Evolutionary conservation across 306 rosid genomes (phyloP).

Genomic region (Acacia acuminata): DNA sequence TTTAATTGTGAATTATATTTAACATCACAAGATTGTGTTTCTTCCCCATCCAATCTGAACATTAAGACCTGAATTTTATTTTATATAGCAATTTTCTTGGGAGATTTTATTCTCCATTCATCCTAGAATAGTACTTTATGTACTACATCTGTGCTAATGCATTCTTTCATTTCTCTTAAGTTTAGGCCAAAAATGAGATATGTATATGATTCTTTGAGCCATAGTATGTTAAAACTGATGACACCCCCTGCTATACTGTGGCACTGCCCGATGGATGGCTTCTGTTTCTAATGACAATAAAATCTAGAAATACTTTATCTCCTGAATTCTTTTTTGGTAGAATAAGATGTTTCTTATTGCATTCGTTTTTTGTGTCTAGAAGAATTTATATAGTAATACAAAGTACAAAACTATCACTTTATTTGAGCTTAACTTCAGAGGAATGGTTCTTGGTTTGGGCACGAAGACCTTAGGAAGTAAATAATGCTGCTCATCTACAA

Average conservation of each 20-base stretch:
- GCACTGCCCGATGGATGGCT: background rate
- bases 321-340: background rate
- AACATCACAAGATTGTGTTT: background rate
- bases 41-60: background rate
- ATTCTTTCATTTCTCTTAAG: background rate
- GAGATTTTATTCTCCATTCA: background rate
- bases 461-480: background rate
- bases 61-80: background rate
- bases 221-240: background rate
- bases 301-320: background rate
- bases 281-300: background rate
- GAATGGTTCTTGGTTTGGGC: background rate
- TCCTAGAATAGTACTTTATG: background rate
- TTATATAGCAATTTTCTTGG: background rate
- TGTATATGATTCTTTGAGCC: slow-evolving; percentile 7
- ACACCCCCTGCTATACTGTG: background rate
- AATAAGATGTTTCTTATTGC: background rate
- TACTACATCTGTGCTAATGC: slow-evolving; percentile 1
- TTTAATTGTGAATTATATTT: background rate
- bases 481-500: background rate
- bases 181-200: background rate
- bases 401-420: slow-evolving; percentile 7
- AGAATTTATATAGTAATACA: background rate
- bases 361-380: background rate
- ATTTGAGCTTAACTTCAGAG: slow-evolving; percentile 2